phyloP scores from a whole-genome alignment of 192 early-diverging fungal species.

The Hyaloraphidium curvatum region DNA sequence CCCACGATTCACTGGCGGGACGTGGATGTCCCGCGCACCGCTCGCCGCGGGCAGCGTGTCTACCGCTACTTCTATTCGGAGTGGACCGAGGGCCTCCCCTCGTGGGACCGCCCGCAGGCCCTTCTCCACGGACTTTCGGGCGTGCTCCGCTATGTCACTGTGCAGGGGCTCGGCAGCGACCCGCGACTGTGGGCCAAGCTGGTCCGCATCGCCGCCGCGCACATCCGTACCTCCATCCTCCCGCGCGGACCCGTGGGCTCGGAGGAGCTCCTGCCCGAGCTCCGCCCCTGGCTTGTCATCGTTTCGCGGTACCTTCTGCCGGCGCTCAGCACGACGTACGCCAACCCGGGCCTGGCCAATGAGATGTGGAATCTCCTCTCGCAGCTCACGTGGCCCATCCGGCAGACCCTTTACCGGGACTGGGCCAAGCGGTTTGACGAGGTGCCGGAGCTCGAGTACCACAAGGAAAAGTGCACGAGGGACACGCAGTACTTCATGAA shows the following conservation, averaged over 20 bases:
- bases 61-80: no score
- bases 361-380: constrained; percentile 48
- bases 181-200: constrained; percentile 20
- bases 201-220: constrained; percentile 18
- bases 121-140: no score
- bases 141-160: no score
- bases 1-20: no score
- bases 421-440: constrained; percentile 43
- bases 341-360: constrained; percentile 40
- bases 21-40: no score
- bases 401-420: constrained; percentile 57
- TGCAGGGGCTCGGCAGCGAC: no score
- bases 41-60: no score
- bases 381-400: constrained; percentile 30
- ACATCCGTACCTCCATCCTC: no score
- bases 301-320: constrained; percentile 38
- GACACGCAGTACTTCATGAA: constrained; percentile 39
- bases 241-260: no score
- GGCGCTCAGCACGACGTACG: constrained; percentile 30
- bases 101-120: no score
- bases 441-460: constrained; percentile 29
- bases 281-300: constrained; percentile 19
- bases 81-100: no score
- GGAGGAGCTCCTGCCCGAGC: no score
- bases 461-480: constrained; percentile 21